Evolutionary conservation across 805 yeast species (phyloP).

Genomic region (Phaffomyces thermotolerans): DNA sequence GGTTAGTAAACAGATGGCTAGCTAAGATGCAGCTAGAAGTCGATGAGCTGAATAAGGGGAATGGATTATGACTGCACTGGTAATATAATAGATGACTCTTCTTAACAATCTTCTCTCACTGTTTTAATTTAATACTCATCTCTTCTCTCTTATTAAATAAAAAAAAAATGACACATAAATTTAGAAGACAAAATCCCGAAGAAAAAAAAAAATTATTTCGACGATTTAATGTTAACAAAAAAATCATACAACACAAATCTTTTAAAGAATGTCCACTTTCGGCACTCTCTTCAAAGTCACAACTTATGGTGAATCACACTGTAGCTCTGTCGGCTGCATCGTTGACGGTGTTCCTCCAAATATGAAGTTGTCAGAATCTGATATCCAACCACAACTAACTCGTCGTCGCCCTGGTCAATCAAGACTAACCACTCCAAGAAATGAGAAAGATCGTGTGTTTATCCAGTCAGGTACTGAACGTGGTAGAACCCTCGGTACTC

Average conservation of each 20-base stretch:
- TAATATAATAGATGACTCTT: too few species aligned
- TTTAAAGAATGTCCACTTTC: slow-evolving; percentile 71
- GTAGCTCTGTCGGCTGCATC: slow-evolving; percentile 95
- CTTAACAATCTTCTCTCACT: too few species aligned
- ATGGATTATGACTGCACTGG: background rate
- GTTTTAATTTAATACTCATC: too few species aligned
- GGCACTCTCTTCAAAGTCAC: slow-evolving; percentile 67
- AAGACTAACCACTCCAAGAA: slow-evolving; percentile 86
- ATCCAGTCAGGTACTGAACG: slow-evolving; percentile 93
- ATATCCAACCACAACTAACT: slow-evolving; percentile 91
- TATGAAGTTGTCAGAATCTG: slow-evolving; percentile 66
- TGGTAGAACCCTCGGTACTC: slow-evolving; percentile 89
- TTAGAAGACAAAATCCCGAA: background rate
- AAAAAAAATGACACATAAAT: background rate
- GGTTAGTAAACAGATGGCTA: slow-evolving; percentile 53
- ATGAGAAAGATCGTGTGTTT: slow-evolving; percentile 87
- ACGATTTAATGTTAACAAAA: background rate
- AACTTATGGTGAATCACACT: slow-evolving; percentile 97
- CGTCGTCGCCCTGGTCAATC: slow-evolving; percentile 98
- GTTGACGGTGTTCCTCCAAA: slow-evolving; percentile 99
- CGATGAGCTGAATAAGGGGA: slow-evolving; percentile 39
- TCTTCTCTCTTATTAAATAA: background rate
- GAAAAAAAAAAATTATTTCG: slow-evolving; percentile 1
- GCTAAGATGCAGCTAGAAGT: slow-evolving; percentile 51
- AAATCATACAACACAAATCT: too few species aligned